Percentiles rank a stretch among this genome's conserved stretches.
These are phyloP conservation scores for Tylopilus sp. DNA, from an alignment of 768 basidiomycete species.

Conservation along the genomic window DNA sequence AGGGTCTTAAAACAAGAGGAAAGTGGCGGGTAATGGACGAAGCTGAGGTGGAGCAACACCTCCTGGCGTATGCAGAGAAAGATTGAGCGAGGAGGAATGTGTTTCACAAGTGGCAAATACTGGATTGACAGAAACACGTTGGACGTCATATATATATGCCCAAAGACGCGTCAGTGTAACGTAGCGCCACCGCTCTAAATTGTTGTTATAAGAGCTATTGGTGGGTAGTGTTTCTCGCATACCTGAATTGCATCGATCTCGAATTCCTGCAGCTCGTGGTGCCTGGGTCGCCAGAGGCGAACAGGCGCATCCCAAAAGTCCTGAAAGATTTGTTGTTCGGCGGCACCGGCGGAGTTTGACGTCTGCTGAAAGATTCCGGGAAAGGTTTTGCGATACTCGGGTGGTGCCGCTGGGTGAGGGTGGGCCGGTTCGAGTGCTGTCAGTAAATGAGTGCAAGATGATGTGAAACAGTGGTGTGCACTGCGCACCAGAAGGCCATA, in stretches of 20 bases:
- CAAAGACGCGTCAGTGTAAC: conserved; percentile 28
- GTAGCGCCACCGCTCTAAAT: conserved; percentile 65
- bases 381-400: conserved; percentile 52
- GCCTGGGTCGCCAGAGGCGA: conserved; percentile 51
- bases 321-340: conserved; percentile 26
- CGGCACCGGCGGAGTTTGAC: conserved; percentile 12
- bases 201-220: neutral
- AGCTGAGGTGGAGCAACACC: conserved; percentile 71
- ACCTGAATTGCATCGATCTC: conserved; percentile 72
- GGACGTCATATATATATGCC: too few species aligned
- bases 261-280: conserved; percentile 44
- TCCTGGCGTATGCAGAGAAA: conserved; percentile 87
- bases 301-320: conserved; percentile 71
- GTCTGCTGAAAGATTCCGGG: conserved; percentile 39
- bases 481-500: conserved; percentile 44
- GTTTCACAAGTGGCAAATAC: neutral
- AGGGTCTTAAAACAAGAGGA: conserved; percentile 67
- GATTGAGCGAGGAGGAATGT: conserved; percentile 46
- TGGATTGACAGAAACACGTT: too few species aligned
- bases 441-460: conserved; percentile 12
- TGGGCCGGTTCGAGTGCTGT: conserved; percentile 40
- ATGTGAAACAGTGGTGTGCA: conserved; percentile 8
- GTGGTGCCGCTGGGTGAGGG: conserved; percentile 67
- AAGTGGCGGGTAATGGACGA: conserved; percentile 78
- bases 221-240: conserved; percentile 17